Percentiles rank a stretch among this genome's conserved stretches.
Conservation (phyloP, 257 asterid species). For the Plantago ovata region DNA sequence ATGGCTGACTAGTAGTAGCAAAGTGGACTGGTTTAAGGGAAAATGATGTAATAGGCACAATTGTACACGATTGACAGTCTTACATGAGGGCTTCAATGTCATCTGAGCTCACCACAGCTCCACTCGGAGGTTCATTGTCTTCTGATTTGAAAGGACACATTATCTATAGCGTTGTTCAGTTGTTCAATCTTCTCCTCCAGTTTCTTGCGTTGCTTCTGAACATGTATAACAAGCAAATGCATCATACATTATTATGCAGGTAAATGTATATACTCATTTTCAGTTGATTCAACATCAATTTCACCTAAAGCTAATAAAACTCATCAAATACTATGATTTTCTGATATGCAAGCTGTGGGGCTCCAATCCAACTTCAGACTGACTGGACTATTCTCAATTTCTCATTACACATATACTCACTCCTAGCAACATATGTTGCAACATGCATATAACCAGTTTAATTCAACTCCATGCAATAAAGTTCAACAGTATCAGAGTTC, state of each 20-base stretch:
- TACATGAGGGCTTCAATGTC: constrained; percentile 45
- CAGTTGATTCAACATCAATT: too few species aligned
- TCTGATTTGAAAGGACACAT: constrained; percentile 45
- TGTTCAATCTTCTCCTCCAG: constrained; percentile 64
- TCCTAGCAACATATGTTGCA: too few species aligned
- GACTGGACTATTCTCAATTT: too few species aligned
- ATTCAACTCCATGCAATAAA: too few species aligned
- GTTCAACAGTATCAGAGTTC: too few species aligned
- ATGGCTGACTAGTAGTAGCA: constrained; percentile 1
- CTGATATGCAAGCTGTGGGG: too few species aligned
- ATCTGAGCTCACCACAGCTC: constrained; percentile 37
- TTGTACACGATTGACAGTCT: constrained; percentile 14
- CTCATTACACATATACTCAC: too few species aligned
- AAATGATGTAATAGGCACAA: background rate
- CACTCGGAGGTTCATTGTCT: constrained; percentile 41
- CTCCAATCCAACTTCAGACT: too few species aligned
- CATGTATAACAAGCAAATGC: constrained; percentile 12
- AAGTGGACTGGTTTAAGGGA: constrained; percentile 6
- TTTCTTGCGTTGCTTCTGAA: constrained; percentile 68
- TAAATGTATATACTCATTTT: background rate
- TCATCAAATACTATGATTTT: too few species aligned
- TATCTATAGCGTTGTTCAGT: constrained; percentile 67
- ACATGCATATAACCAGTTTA: too few species aligned
- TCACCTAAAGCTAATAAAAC: too few species aligned
- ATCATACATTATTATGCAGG: background rate